Conservation (phyloP, 108 stramenopile genomes). For the Skeletonema tropicum region DNA sequence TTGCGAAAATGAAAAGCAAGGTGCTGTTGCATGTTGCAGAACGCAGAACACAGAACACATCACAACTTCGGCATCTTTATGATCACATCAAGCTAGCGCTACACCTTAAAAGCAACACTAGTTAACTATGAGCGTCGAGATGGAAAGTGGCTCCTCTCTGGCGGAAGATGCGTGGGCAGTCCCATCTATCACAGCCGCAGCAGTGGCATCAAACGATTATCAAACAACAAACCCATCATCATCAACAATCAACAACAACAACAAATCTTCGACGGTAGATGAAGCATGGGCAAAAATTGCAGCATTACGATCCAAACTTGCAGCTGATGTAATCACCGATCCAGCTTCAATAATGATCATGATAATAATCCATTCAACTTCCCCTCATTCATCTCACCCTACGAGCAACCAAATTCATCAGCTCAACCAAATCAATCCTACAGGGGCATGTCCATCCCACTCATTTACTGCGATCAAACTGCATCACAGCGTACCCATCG, state of each 20-base stretch:
- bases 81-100: too few species aligned
- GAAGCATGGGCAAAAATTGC: constrained; percentile 29
- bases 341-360: neutral
- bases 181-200: constrained; percentile 7
- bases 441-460: constrained; percentile 54
- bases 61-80: too few species aligned
- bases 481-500: constrained; percentile 77
- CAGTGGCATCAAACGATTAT: neutral
- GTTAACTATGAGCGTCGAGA: constrained; percentile 3
- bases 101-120: too few species aligned
- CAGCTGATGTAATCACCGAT: constrained; percentile 37
- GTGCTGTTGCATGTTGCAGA: too few species aligned
- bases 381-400: constrained; percentile 44
- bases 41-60: too few species aligned
- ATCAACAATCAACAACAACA: neutral
- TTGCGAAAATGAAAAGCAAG: too few species aligned
- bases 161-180: constrained; percentile 28
- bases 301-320: constrained; percentile 28
- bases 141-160: constrained; percentile 30
- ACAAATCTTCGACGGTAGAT: constrained; percentile 13
- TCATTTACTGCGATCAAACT: constrained; percentile 89
- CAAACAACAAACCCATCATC: neutral
- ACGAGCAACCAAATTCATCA: constrained; percentile 15
- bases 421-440: neutral
- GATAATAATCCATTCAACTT: constrained; percentile 7